Base-by-base conservation (phyloP, 2,329 filamentous ascomycete species). In the Metarhizium album region DNA sequence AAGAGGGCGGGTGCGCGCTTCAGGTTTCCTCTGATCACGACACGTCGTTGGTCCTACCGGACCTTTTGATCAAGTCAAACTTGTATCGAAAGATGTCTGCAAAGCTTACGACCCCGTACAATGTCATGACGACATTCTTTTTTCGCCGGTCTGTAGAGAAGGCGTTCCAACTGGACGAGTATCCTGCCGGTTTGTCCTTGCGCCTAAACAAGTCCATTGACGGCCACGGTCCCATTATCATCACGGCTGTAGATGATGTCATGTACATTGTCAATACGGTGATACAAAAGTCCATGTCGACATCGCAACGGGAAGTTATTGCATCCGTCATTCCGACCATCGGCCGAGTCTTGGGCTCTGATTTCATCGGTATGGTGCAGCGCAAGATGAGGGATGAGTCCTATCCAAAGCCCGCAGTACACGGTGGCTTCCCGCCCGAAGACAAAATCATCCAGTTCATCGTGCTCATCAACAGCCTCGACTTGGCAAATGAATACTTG, bases 251-350 rank as follows among this genome's bases (percentile, higher is more conserved):
- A 8, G 93, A 98, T 71, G 93, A 96, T 70, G 90, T 97, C 62
- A 97, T 98, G 91, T 98, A 97, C 69, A 96, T 98, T 59, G 87
- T 95, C 64, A 95, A 94, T 64, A 85, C 91, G 47, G 86, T 97
- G 33, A 75, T 97, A 7, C 86, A 94, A 56, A 84, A 91, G 57
- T 87, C 89, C 0, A 74, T 97, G 22, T 85, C 87, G 0, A 97
- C 94, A 0, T 88, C 87, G 2, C 90, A 96, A 64, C 76, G 83
- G 57, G 77, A 84, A 18, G 83, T 95, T 3, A 79, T 95, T 22
- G 80, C 81, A 42, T 87, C 80, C 51, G 86, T 95, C 6, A 71
- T 96, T 24, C 86, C 90, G 2, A 86, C 83, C 0, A 74, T 97
- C 4, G 81, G 85, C 18, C 81, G 89, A 33, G 84, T 98, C 1